These are phyloP conservation scores for Flammula alnicola DNA, from an alignment of 1,284 basidiomycete species.

Conservation along the genomic window DNA sequence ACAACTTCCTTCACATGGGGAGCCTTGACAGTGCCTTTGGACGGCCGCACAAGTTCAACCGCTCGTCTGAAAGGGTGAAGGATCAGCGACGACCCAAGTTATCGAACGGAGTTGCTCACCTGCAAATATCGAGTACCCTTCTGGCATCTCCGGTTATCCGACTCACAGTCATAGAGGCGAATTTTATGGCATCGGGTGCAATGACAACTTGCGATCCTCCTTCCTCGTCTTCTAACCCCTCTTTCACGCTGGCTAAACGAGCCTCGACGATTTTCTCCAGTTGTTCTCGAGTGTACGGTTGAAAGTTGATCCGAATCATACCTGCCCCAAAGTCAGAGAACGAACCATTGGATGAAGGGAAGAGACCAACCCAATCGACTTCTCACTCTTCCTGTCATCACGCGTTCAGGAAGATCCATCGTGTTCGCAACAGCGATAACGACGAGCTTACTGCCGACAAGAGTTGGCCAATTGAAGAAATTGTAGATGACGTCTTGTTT, in stretches of 20 bases:
- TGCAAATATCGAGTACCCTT: constrained; percentile 91
- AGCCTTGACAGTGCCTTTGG: constrained; percentile 62
- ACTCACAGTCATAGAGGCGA: constrained; percentile 91
- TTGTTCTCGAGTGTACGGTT: constrained; percentile 85
- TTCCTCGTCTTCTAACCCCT: constrained; percentile 45
- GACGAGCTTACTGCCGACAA: constrained; percentile 84
- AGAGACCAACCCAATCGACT: constrained; percentile 93
- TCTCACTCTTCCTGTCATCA: constrained; percentile 90
- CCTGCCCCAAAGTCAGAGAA: too few species aligned
- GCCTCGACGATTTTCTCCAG: constrained; percentile 88
- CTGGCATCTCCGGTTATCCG: constrained; percentile 95
- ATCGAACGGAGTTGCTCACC: constrained; percentile 51
- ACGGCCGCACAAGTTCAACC: constrained; percentile 75
- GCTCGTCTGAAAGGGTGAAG: constrained; percentile 59
- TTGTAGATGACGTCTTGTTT: constrained; percentile 99
- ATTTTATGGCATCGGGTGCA: constrained; percentile 80
- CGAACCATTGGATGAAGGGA: too few species aligned
- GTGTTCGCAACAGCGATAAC: constrained; percentile 98
- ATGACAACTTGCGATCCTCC: constrained; percentile 62
- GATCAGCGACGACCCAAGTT: constrained; percentile 1
- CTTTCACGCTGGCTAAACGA: constrained; percentile 67
- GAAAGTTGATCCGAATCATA: constrained; percentile 95
- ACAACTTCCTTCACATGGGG: constrained; percentile 85
- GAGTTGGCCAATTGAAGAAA: constrained; percentile 99
- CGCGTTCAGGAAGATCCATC: constrained; percentile 96